phyloP scores from a whole-genome alignment of 2,329 filamentous ascomycete genomes.

The Nothophoma quercina region DNA sequence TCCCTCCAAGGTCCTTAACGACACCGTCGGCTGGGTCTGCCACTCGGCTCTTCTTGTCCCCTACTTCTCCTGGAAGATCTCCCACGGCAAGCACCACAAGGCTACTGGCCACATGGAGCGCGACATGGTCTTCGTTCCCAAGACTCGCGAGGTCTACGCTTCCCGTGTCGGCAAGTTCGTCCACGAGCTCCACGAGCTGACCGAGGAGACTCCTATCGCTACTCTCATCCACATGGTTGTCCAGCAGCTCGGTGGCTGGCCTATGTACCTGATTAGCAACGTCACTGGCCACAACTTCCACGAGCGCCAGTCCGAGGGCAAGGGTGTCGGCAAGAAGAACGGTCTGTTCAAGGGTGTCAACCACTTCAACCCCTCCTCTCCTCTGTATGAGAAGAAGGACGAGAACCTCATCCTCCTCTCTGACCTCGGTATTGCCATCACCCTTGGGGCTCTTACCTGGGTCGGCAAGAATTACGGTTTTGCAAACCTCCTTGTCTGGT shows the following conservation, averaged over 20 bases:
- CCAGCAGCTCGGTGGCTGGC: slow-evolving; percentile 94
- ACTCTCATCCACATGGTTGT: slow-evolving; percentile 76
- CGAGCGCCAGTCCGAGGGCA: slow-evolving; percentile 88
- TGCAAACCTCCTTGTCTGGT: slow-evolving; percentile 91
- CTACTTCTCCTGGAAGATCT: slow-evolving; percentile 99
- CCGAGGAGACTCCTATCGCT: slow-evolving; percentile 91
- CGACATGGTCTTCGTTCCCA: slow-evolving; percentile 99
- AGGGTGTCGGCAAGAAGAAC: slow-evolving; percentile 90
- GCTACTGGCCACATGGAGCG: slow-evolving; percentile 95
- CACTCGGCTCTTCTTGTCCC: slow-evolving; percentile 91
- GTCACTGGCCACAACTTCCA: slow-evolving; percentile 97
- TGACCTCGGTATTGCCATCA: slow-evolving; percentile 77
- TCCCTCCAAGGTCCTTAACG: slow-evolving; percentile 87
- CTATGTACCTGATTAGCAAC: slow-evolving; percentile 87
- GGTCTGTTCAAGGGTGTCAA: slow-evolving; percentile 83
- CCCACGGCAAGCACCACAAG: slow-evolving; percentile 99
- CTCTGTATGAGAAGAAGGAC: slow-evolving; percentile 90
- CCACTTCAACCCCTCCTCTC: slow-evolving; percentile 90
- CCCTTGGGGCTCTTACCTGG: slow-evolving; percentile 67
- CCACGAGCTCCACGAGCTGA: slow-evolving; percentile 86
- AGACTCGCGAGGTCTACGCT: slow-evolving; percentile 84
- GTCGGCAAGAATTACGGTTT: slow-evolving; percentile 82
- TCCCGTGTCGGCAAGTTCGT: slow-evolving; percentile 74
- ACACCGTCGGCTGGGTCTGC: slow-evolving; percentile 88
- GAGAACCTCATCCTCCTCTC: slow-evolving; percentile 85